Evolutionary conservation across 306 rosid species (phyloP).

Genomic region (Myrica gale): DNA sequence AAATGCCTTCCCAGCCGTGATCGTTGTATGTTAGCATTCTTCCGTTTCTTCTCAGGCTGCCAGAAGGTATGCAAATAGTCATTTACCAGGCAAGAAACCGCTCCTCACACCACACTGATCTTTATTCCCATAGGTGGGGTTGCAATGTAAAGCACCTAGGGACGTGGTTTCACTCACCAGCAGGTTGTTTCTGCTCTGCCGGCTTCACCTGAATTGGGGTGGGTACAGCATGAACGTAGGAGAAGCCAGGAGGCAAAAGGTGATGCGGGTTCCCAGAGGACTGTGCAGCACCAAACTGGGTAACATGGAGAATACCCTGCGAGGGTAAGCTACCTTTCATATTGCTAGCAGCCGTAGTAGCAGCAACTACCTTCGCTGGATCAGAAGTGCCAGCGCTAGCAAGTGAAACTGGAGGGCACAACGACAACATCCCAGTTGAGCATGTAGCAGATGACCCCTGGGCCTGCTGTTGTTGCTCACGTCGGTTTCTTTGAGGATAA

Average conservation of each 20-base stretch:
- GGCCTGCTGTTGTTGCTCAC: constrained; percentile 60
- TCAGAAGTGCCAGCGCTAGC: constrained; percentile 40
- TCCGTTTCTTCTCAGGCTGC: constrained; percentile 36
- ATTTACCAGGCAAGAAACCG: constrained; percentile 31
- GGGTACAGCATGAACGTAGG: constrained; percentile 66
- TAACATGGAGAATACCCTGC: constrained; percentile 63
- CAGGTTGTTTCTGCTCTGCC: constrained; percentile 93
- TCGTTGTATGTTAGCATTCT: constrained; percentile 20
- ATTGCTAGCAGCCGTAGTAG: constrained; percentile 37
- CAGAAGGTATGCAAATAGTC: constrained; percentile 24
- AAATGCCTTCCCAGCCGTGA: constrained; percentile 15
- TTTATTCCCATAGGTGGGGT: constrained; percentile 10
- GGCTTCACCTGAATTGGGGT: constrained; percentile 76
- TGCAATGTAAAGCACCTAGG: constrained; percentile 29
- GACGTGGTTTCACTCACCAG: constrained; percentile 65
- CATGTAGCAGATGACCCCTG: constrained; percentile 55
- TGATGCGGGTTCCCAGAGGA: constrained; percentile 68
- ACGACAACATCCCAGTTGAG: constrained; percentile 59
- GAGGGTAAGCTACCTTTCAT: constrained; percentile 57
- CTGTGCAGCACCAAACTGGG: constrained; percentile 56
- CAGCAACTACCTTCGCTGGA: constrained; percentile 51
- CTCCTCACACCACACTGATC: constrained; percentile 30
- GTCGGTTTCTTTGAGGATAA: constrained; percentile 56
- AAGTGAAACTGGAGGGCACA: constrained; percentile 37
- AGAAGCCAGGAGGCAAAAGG: constrained; percentile 50